Evolutionary conservation across 805 yeast genomes (phyloP).

Genomic region (Starmera pachycereana): DNA sequence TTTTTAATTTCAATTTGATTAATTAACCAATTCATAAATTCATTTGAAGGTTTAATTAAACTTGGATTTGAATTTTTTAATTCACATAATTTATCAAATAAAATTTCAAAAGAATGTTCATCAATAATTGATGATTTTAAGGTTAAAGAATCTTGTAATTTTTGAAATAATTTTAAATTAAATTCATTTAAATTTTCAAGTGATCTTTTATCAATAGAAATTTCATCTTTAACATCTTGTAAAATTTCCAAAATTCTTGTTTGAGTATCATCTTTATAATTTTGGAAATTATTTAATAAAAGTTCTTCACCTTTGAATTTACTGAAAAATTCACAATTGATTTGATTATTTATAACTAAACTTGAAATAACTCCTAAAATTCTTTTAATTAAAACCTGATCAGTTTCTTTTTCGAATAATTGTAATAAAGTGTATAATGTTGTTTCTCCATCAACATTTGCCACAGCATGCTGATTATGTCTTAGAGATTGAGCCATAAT

Average conservation of each 20-base stretch:
- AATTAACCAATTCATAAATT: conserved; percentile 58
- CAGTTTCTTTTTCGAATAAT: conserved; percentile 5
- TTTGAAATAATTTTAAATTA: conserved; percentile 6
- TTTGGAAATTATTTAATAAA: conserved; percentile 17
- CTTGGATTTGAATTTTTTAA: conserved; percentile 23
- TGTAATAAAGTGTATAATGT: conserved; percentile 5
- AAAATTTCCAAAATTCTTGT: conserved; percentile 34
- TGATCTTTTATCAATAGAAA: conserved; percentile 4
- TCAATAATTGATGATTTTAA: conserved; percentile 19
- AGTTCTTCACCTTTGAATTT: conserved; percentile 11
- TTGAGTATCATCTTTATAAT: conserved; percentile 19
- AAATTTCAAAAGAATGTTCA: conserved; percentile 30
- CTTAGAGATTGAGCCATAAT: conserved; percentile 59
- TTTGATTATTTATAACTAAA: conserved; percentile 23
- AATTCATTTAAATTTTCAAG: conserved; percentile 4
- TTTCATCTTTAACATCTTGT: conserved; percentile 27
- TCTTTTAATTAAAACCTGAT: conserved; percentile 33
- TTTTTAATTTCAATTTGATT: conserved; percentile 28
- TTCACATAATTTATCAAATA: conserved; percentile 29
- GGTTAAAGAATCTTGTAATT: conserved; percentile 11
- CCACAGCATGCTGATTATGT: conserved; percentile 58
- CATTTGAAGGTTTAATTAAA: conserved; percentile 17
- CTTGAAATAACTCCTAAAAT: conserved; percentile 43
- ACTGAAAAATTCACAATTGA: conserved; percentile 21
- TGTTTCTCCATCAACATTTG: conserved; percentile 20